Evolutionary conservation across 2,329 filamentous ascomycete species (phyloP).

Genomic region (Penicillium sp.): DNA sequence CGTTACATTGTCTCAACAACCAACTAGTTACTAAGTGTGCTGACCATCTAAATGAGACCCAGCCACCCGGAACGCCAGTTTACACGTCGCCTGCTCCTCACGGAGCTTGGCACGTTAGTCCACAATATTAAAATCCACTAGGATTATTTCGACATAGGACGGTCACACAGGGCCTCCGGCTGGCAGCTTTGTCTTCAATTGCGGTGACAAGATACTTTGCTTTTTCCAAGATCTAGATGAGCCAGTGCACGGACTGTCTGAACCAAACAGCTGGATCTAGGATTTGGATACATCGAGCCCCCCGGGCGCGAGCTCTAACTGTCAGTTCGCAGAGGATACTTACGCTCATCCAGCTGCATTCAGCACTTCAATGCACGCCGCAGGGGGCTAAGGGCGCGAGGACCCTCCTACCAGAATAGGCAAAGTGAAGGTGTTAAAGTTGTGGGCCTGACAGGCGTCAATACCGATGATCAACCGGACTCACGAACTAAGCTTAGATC

Average conservation of each 20-base stretch:
- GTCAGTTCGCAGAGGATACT: conserved; percentile 5
- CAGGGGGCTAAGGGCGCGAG: conserved; percentile 3
- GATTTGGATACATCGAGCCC: conserved; percentile 8
- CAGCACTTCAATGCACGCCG: neutral
- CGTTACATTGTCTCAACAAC: neutral
- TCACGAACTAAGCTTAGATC: neutral
- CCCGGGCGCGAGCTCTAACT: neutral
- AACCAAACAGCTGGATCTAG: conserved; percentile 8
- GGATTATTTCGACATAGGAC: neutral
- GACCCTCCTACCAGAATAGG: conserved; percentile 3
- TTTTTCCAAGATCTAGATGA: neutral
- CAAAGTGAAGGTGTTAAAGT: conserved; percentile 3
- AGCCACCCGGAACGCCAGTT: neutral
- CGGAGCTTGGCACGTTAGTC: conserved; percentile 10
- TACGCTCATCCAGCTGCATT: conserved; percentile 9
- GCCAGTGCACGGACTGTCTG: conserved; percentile 5
- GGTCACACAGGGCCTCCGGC: neutral
- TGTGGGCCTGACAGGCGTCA: conserved; percentile 4
- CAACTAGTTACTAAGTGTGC: neutral
- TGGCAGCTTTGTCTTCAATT: neutral
- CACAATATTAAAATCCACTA: conserved; percentile 6
- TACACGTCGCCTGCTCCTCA: conserved; percentile 6
- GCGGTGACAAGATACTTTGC: neutral
- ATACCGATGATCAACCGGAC: neutral
- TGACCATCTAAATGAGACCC: neutral